Conservation (phyloP, 352 stramenopile genomes). For the Phytophthora fragariae region DNA sequence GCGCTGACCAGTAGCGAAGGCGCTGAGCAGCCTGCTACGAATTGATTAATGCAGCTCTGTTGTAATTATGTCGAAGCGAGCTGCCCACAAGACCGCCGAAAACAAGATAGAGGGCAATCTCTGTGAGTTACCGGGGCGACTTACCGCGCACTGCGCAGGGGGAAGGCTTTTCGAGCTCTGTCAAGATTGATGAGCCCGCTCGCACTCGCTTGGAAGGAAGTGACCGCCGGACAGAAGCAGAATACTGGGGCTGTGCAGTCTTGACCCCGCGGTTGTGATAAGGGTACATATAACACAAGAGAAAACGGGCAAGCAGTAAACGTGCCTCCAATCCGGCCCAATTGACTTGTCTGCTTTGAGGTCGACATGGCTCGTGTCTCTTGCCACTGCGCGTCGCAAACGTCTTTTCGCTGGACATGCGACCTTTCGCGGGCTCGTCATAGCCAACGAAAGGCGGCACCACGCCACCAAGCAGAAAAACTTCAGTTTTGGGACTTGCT, state of each 20-base stretch:
- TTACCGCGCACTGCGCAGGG: not conserved
- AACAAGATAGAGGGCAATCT: not conserved
- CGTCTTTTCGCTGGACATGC: conserved; percentile 2
- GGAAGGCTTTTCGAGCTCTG: not conserved
- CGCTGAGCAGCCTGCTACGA: too few species aligned
- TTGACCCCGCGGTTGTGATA: too few species aligned
- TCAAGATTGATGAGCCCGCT: too few species aligned
- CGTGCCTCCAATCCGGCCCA: too few species aligned
- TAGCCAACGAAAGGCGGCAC: not conserved
- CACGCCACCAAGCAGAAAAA: conserved; percentile 17
- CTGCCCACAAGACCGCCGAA: not conserved
- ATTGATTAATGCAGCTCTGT: not conserved
- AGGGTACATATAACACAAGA: too few species aligned
- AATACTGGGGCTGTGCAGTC: too few species aligned
- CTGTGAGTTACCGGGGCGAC: not conserved
- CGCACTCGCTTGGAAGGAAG: too few species aligned
- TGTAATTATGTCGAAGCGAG: not conserved
- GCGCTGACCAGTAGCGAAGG: too few species aligned
- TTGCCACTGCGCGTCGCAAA: not conserved
- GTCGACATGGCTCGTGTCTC: not conserved
- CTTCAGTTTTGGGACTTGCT: not conserved
- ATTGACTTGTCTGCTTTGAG: too few species aligned
- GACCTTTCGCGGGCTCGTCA: conserved; percentile 2
- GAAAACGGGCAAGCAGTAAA: too few species aligned
- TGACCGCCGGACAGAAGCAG: too few species aligned